Evolutionary conservation across 345 rosid genomes (phyloP).

Genomic region (Moringa oleifera): DNA sequence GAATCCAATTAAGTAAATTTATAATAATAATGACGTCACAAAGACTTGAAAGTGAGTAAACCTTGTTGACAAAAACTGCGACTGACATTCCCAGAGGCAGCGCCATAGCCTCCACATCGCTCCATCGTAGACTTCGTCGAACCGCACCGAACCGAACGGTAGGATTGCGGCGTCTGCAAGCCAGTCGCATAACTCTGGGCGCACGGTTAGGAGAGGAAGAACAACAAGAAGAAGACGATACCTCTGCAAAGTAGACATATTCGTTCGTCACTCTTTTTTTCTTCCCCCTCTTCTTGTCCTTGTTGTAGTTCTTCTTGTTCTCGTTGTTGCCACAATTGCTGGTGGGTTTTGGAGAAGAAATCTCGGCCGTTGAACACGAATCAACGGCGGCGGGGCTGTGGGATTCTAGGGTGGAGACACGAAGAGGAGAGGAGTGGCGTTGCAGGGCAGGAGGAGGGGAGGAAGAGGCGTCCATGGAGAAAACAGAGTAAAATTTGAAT

Average conservation of each 20-base stretch:
- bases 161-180: slow-evolving; percentile 33
- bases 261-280: slow-evolving; percentile 16
- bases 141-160: slow-evolving; percentile 29
- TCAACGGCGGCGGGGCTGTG: slow-evolving; percentile 14
- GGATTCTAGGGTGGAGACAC: slow-evolving; percentile 12
- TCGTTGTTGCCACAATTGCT: slow-evolving; percentile 3
- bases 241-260: slow-evolving; percentile 16
- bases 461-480: slow-evolving; percentile 29
- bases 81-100: slow-evolving; percentile 92
- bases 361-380: slow-evolving; percentile 10
- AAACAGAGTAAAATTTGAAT: no score
- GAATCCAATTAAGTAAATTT: neutral
- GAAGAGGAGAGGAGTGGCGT: neutral
- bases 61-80: slow-evolving; percentile 85
- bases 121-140: slow-evolving; percentile 26
- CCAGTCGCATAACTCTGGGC: slow-evolving; percentile 23
- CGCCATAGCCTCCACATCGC: slow-evolving; percentile 60
- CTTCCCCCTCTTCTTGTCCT: slow-evolving; percentile 19
- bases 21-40: neutral
- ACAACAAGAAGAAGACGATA: slow-evolving; percentile 30
- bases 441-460: slow-evolving; percentile 20
- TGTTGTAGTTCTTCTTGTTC: slow-evolving; percentile 27
- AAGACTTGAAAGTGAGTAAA: slow-evolving; percentile 25
- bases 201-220: slow-evolving; percentile 22
- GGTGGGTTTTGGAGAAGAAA: slow-evolving; percentile 6